phyloP scores from a whole-genome alignment of 1,284 basidiomycete genomes.

The Peniophora sp. region DNA sequence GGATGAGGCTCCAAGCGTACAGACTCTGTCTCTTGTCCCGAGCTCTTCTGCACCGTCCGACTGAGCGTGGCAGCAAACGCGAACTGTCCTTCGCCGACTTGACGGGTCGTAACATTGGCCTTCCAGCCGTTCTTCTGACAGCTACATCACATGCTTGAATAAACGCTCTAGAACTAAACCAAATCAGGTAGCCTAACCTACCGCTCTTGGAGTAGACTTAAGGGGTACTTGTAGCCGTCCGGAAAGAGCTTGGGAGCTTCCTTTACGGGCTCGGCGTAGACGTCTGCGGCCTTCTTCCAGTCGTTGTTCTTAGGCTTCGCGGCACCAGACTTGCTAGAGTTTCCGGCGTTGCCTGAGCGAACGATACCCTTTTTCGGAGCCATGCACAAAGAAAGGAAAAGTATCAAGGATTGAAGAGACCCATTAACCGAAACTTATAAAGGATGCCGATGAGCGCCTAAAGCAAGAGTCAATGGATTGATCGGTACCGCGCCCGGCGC shows the following conservation, averaged over 20 bases:
- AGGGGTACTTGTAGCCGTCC: slow-evolving; percentile 73
- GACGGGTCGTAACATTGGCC: slow-evolving; percentile 59
- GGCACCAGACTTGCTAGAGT: slow-evolving; percentile 55
- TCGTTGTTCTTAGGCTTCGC: slow-evolving; percentile 18
- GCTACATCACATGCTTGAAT: slow-evolving; percentile 33
- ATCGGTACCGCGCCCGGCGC: not conserved
- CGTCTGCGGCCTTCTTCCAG: slow-evolving; percentile 8
- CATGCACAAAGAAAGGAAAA: slow-evolving; percentile 31
- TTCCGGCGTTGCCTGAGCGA: slow-evolving; percentile 81
- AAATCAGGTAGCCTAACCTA: slow-evolving; percentile 15
- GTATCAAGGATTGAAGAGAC: not conserved
- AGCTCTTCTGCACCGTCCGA: slow-evolving; percentile 62
- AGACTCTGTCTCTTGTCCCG: slow-evolving; percentile 44
- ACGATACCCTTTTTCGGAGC: slow-evolving; percentile 72
- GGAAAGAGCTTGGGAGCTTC: slow-evolving; percentile 49
- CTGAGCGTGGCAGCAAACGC: slow-evolving; percentile 58
- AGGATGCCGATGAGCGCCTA: not conserved
- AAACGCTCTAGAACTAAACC: too few species aligned
- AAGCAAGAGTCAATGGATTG: not conserved
- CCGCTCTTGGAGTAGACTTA: slow-evolving; percentile 74
- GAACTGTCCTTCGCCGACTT: slow-evolving; percentile 39
- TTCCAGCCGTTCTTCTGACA: slow-evolving; percentile 86
- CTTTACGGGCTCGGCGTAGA: slow-evolving; percentile 9
- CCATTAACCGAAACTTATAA: not conserved
- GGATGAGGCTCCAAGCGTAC: slow-evolving; percentile 72